Evolutionary conservation across 371 early-diverging fungal species (phyloP).

Genomic region (Nematocida sp.): DNA sequence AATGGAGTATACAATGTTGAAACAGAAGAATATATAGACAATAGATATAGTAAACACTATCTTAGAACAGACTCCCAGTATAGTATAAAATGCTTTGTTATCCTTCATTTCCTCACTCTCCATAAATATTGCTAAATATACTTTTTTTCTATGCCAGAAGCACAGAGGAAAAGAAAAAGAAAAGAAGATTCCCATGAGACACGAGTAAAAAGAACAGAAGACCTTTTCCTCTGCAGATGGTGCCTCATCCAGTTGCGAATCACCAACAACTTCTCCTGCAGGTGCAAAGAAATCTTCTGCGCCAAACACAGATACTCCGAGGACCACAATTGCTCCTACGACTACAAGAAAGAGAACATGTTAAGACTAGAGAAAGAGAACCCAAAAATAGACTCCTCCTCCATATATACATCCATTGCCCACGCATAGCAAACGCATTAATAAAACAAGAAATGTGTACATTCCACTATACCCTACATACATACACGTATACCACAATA

Average conservation of each 20-base stretch:
- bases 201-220: conserved; percentile 11
- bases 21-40: conserved; percentile 43
- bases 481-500: too few relatives aligned
- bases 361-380: conserved; percentile 63
- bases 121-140: conserved; percentile 39
- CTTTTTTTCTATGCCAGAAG: conserved; percentile 38
- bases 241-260: conserved; percentile 63
- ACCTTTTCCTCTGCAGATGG: background rate
- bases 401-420: too few relatives aligned
- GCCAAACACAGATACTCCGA: conserved; percentile 65
- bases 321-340: conserved; percentile 67
- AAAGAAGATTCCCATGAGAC: conserved; percentile 8
- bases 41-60: background rate
- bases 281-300: conserved; percentile 65
- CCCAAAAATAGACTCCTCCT: conserved; percentile 59
- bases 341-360: conserved; percentile 60
- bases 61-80: background rate
- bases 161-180: conserved; percentile 15
- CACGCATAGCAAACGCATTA: too few relatives aligned
- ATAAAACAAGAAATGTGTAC: too few relatives aligned
- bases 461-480: too few relatives aligned
- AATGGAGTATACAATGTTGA: conserved; percentile 27
- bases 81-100: background rate
- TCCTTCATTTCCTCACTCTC: background rate
- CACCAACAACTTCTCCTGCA: conserved; percentile 62